Conservation (phyloP, 2,329 filamentous ascomycete genomes). For the Claviceps pusilla region DNA sequence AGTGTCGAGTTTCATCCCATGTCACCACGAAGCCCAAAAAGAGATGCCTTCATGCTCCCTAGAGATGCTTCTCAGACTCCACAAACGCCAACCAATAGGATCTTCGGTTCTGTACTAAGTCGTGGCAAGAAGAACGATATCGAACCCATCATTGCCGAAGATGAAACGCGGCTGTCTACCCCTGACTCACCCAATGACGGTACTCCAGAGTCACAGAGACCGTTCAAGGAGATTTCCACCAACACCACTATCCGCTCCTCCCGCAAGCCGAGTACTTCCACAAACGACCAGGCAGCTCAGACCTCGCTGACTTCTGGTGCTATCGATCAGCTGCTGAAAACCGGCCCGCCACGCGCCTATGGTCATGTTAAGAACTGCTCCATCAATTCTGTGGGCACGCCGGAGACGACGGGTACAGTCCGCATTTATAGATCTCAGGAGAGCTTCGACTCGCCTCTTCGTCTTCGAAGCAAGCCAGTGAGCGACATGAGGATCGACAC, state of each 20-base stretch:
- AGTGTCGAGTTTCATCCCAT: slow-evolving; percentile 31
- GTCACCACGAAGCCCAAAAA: slow-evolving; percentile 34
- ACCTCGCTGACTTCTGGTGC: slow-evolving; percentile 69
- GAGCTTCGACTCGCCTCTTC: slow-evolving; percentile 29
- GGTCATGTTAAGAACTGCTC: slow-evolving; percentile 24
- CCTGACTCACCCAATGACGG: slow-evolving; percentile 24
- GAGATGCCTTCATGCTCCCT: slow-evolving; percentile 42
- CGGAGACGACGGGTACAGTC: slow-evolving; percentile 26
- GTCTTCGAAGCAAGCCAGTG: slow-evolving; percentile 21
- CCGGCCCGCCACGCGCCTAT: slow-evolving; percentile 13
- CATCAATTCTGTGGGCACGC: slow-evolving; percentile 18
- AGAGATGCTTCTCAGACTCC: slow-evolving; percentile 26
- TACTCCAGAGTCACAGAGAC: slow-evolving; percentile 40
- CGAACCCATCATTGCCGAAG: slow-evolving; percentile 44
- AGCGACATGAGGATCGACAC: slow-evolving; percentile 26
- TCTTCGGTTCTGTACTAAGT: slow-evolving; percentile 29
- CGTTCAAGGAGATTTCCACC: slow-evolving; percentile 47
- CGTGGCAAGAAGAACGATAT: slow-evolving; percentile 27
- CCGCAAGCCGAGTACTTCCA: slow-evolving; percentile 28
- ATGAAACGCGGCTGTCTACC: slow-evolving; percentile 44
- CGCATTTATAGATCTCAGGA: slow-evolving; percentile 34
- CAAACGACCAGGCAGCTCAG: slow-evolving; percentile 61
- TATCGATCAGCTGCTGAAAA: slow-evolving; percentile 60
- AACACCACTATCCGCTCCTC: slow-evolving; percentile 32
- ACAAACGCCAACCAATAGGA: slow-evolving; percentile 24